Evolutionary conservation across 495 filamentous ascomycete species (phyloP), one percentile per base, ranked within the genome.

Genomic region (Xylaria sp.): DNA sequence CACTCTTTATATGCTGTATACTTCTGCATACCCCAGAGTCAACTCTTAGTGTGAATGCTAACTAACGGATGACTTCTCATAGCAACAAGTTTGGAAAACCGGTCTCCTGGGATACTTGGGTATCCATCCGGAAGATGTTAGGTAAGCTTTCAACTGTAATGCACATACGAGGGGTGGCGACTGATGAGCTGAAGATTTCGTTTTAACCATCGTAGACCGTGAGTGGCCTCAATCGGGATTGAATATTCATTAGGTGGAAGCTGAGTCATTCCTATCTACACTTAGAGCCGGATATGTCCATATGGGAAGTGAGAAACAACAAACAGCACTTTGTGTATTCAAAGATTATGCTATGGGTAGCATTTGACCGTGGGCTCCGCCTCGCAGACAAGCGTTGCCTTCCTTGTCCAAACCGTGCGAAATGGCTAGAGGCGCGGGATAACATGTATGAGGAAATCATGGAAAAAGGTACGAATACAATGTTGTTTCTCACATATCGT

Each of bases 311-410:
- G 24, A 87, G 91, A 63, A 91, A 90, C 55, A 82, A 88, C 71
- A 89, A 90, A 77, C 90, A 93, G 75, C 87, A 92, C 77, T 93
- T 92, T 72, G 85, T 90, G 55, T 93, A 92, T 78, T 90, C 88
- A 17, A 91, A 92, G 73, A 85, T 93, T 71, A 91, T 92, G 88
- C 82, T 93, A 29, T 93, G 91, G 91, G 91, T 93, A 5, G 90
- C 90, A 50, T 85, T 93, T 61, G 91, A 93, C 77, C 89, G 91
- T 15, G 91, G 88, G 12, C 78, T 93, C 21, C 89, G 91, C 0
- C 85, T 93, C 3, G 84, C 90, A 2, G 91, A 93, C 44, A 93
- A 91, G 76, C 83, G 91, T 29, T 85, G 88, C 46, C 84, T 93
- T 14, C 91, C 90, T 2, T 93, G 91, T 71, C 91, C 90, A 0